phyloP scores from a whole-genome alignment of 768 basidiomycete species.

The Suillus luteus region DNA sequence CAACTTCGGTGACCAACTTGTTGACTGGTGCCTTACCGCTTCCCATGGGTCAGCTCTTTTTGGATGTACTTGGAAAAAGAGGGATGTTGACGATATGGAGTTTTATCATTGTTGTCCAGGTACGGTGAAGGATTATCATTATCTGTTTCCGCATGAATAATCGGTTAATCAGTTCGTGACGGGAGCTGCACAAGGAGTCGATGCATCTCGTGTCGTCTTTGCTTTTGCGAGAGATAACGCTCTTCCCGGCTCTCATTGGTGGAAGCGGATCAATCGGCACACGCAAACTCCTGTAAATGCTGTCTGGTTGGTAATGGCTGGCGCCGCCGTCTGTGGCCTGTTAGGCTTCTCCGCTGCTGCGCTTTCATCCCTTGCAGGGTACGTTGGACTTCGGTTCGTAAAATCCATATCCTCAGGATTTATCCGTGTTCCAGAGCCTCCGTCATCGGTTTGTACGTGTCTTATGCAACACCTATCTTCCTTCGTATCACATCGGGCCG shows the following conservation, averaged over 20 bases:
- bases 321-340: slow-evolving; percentile 58
- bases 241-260: slow-evolving; percentile 69
- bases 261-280: slow-evolving; percentile 59
- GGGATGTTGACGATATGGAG: slow-evolving; percentile 78
- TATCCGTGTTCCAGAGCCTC: slow-evolving; percentile 48
- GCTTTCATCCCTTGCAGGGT: slow-evolving; percentile 69
- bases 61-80: slow-evolving; percentile 61
- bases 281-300: slow-evolving; percentile 76
- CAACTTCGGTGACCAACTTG: slow-evolving; percentile 52
- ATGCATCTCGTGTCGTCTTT: slow-evolving; percentile 74
- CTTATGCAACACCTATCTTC: slow-evolving; percentile 68
- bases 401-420: background rate
- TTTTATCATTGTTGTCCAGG: slow-evolving; percentile 66
- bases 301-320: slow-evolving; percentile 70
- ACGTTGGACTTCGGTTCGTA: slow-evolving; percentile 18
- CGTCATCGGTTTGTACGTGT: slow-evolving; percentile 69
- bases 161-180: slow-evolving; percentile 55
- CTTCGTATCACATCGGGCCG: slow-evolving; percentile 71
- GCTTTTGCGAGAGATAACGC: slow-evolving; percentile 77
- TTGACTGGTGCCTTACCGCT: slow-evolving; percentile 54
- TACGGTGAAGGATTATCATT: slow-evolving; percentile 17
- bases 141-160: background rate
- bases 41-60: slow-evolving; percentile 73
- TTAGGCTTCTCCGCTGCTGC: slow-evolving; percentile 68
- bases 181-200: slow-evolving; percentile 73